Evolutionary conservation across 129 eudicot genomes (phyloP), one percentile per base, ranked within the genome.

Genomic region (Deinandra increscens): DNA sequence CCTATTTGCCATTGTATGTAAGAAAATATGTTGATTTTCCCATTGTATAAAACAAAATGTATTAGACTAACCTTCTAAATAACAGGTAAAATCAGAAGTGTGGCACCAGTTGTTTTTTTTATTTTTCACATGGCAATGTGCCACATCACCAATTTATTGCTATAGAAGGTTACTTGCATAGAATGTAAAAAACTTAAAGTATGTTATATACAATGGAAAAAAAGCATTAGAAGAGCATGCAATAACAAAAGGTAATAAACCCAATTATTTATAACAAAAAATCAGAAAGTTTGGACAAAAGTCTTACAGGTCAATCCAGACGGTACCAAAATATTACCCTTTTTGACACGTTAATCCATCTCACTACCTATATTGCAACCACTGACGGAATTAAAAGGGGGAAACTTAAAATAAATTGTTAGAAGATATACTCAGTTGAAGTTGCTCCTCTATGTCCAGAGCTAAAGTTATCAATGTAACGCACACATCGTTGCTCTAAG

Each of bases 401-500:
- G 11, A 61, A 62, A 19, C 19, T 18, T 9, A 4, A 33, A 33
- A 54, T 17, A 58, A 70, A 53, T 23, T 33, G 70, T 48, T 20
- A 4, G 60, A 61, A 31, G 13, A 10, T 68, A 33, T 94, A 94
- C 99, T 94, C 99, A 34, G 97, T 85, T 68, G 99, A 94, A 22
- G 99, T 81, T 64, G 99, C 92, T 81, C 99, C 99, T 85, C 99
- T 85, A 71, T 89, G 97, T 65, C 99, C 99, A 19, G 99, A 94
- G 75, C 96, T 87, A 73, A 94, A 94, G 78, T 94, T 94, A 74
- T 94, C 99, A 69, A 94, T 94, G 80, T 85, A 89, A 65, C 99
- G 99, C 59, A 94, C 99, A 75, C 99, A 94, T 4, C 97, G 83
- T 67, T 85, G 90, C 81, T 94, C 99, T 78, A 94, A 72, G 13